These are phyloP conservation scores for Colletotrichum kahawae DNA, from an alignment of 2,329 filamentous ascomycete species.

Conservation along the genomic window DNA sequence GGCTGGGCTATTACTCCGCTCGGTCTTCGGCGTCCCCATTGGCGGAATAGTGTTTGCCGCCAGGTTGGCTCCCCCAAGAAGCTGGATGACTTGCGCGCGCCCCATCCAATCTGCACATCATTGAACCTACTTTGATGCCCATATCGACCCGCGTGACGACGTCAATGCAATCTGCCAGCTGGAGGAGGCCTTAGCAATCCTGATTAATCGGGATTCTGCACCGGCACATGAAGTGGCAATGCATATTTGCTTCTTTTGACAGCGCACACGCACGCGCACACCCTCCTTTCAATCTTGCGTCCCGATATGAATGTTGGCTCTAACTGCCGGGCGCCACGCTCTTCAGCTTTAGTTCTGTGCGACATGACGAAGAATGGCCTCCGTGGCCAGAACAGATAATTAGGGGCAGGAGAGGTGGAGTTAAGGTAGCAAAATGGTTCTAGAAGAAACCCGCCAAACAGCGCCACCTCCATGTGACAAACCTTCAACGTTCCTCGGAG, in stretches of 20 bases:
- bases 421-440: background rate
- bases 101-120: background rate
- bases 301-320: background rate
- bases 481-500: background rate
- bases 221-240: background rate
- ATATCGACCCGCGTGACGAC: background rate
- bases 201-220: background rate
- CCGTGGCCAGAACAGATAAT: background rate
- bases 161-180: background rate
- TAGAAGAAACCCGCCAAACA: background rate
- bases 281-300: background rate
- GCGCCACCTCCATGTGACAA: background rate
- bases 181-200: background rate
- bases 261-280: background rate
- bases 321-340: background rate
- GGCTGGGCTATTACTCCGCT: background rate
- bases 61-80: background rate
- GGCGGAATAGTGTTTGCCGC: background rate
- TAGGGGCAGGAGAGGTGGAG: background rate
- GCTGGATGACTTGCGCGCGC: background rate
- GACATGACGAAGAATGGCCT: background rate
- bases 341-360: background rate
- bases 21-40: background rate
- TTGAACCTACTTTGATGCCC: background rate
- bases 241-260: background rate